Evolutionary conservation across 164 flowering plant genomes (phyloP), one percentile per base, ranked within the genome.

Genomic region (Vitis rotundifolia): DNA sequence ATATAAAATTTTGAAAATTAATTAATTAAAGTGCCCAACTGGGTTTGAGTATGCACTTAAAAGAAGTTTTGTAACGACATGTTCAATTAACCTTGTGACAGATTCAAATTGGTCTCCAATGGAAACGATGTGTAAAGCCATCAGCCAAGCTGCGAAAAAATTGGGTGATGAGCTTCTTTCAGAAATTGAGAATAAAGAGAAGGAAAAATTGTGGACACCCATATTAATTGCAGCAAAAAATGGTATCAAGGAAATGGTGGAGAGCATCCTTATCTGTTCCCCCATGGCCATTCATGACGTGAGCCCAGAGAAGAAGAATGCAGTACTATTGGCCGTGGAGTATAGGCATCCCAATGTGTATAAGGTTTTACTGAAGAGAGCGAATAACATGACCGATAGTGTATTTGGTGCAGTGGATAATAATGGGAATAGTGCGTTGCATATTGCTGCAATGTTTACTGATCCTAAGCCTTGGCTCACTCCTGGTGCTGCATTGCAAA

Each of bases 401-500:
- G 59, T 74, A 15, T 77, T 84, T 44, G 73, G 69, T 7, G 60
- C 63, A 3, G 71, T 82, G 5, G 89, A 86, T 59, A 28, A 49
- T n/a, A 13, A 82, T 3, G 86, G 84, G 8, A 82, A 86, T 59
- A 82, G 81, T 13, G 84, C 85, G 0, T 62, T 82, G 14, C 87
- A 86, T 59, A 74, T 84, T 0, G 87, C 87, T 0, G 86, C 84
- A 2, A 74, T 10, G 44, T 49, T 75, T 0, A 77, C 77, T 31
- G 56, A 63, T 8, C 12, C 79, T 14, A 61, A 62, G 26, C 89
- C 89, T 3, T 80, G 89, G 88, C 82, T 57, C 6, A 80, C 79
- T 58, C 82, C 85, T 9, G 87, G 85, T 0, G 77, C 81, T 48
- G 85, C 89, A 3, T 49, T 81, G 48, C 84, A 83, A 61, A 80